A percentile compares a stretch with the other conserved stretches of the same genome.
Conservation (phyloP, 1,139 yeast genomes). For the Pichia sp. region DNA sequence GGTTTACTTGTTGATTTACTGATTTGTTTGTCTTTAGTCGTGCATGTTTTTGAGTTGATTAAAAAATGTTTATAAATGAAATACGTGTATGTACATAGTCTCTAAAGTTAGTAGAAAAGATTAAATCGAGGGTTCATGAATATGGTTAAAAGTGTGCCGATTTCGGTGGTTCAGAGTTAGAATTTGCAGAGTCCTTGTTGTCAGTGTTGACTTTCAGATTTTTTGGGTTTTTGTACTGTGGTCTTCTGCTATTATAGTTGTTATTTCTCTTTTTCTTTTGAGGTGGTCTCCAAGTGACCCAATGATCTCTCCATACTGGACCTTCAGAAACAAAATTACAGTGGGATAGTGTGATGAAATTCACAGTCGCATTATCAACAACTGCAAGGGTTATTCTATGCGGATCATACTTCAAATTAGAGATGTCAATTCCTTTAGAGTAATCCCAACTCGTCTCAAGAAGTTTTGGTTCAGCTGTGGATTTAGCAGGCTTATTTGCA, state of each 20-base stretch:
- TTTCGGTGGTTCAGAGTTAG: not conserved
- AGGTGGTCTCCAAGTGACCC: slow-evolving; percentile 24
- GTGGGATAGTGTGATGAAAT: slow-evolving; percentile 59
- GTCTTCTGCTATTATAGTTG: not conserved
- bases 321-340: slow-evolving; percentile 53
- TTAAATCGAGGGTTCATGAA: too few species aligned
- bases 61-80: too few species aligned
- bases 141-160: slow-evolving; percentile 9
- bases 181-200: not conserved
- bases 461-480: slow-evolving; percentile 25
- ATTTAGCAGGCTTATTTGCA: slow-evolving; percentile 27
- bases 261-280: slow-evolving; percentile 4
- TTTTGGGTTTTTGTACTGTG: not conserved
- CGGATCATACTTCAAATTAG: slow-evolving; percentile 32
- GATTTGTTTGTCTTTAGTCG: too few species aligned
- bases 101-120: too few species aligned
- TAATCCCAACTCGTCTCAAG: slow-evolving; percentile 30
- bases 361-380: slow-evolving; percentile 70
- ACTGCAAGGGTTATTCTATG: slow-evolving; percentile 56
- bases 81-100: too few species aligned
- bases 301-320: slow-evolving; percentile 29
- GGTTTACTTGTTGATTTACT: too few species aligned
- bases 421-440: slow-evolving; percentile 26
- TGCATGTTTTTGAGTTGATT: too few species aligned
- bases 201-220: not conserved